phyloP scores from a whole-genome alignment of 129 eudicot genomes.

The Flaveria bidentis region DNA sequence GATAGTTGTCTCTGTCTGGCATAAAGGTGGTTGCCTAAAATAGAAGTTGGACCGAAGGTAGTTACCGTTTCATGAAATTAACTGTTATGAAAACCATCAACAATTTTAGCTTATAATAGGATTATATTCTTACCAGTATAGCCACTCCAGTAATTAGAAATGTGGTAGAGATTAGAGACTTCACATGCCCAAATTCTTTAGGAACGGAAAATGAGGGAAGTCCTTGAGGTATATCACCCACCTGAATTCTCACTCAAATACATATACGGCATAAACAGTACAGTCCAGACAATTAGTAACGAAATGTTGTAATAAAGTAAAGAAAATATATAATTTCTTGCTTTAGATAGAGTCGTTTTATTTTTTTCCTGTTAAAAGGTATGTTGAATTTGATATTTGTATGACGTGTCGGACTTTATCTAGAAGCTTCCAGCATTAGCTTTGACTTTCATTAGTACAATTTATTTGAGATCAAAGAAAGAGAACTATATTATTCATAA shows the following conservation, averaged over 20 bases:
- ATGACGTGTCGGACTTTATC: slow-evolving; percentile 2
- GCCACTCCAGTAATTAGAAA: slow-evolving; percentile 96
- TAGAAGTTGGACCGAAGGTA: not conserved
- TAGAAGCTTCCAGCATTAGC: not conserved
- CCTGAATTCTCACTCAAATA: slow-evolving; percentile 50
- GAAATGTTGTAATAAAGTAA: not conserved
- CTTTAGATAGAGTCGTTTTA: not conserved
- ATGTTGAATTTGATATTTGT: not conserved
- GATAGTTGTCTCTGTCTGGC: not conserved
- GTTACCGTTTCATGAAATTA: not conserved
- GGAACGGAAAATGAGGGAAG: slow-evolving; percentile 94
- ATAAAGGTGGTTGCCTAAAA: not conserved
- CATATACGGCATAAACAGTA: slow-evolving; percentile 8
- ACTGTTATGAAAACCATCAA: not conserved
- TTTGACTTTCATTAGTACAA: not conserved
- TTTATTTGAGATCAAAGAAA: not conserved
- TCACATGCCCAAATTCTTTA: slow-evolving; percentile 59
- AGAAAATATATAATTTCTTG: slow-evolving; percentile 12
- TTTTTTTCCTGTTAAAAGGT: not conserved
- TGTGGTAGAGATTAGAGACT: slow-evolving; percentile 81
- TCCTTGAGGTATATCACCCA: slow-evolving; percentile 95
- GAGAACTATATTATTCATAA: not conserved
- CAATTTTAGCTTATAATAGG: not conserved
- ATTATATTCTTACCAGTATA: slow-evolving; percentile 60
- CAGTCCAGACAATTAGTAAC: not conserved